Evolutionary conservation across 2,329 filamentous ascomycete genomes (phyloP).

Genomic region (Colletotrichum coccodes): DNA sequence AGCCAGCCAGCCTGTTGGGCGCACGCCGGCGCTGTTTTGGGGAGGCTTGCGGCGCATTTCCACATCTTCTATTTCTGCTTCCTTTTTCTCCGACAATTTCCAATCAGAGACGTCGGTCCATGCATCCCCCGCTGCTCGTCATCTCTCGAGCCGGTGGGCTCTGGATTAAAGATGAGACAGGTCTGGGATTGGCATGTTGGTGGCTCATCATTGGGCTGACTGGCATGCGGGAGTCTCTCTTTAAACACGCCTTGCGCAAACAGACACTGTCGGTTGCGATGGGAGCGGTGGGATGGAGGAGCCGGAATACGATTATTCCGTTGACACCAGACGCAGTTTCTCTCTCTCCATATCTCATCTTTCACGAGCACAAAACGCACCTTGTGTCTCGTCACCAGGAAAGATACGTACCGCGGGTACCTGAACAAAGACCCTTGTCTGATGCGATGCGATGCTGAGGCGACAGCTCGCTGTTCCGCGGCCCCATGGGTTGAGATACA

Average conservation of each 20-base stretch:
- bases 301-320: neutral
- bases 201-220: constrained; percentile 6
- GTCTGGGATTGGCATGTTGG: constrained; percentile 1
- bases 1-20: neutral
- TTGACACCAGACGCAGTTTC: neutral
- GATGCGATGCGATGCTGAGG: constrained; percentile 27
- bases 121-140: constrained; percentile 27
- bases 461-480: constrained; percentile 15
- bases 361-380: neutral
- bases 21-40: neutral
- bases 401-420: constrained; percentile 17
- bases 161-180: constrained; percentile 32
- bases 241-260: neutral
- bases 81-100: constrained; percentile 28
- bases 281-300: neutral
- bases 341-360: neutral
- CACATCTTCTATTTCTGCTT: constrained; percentile 27
- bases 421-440: constrained; percentile 13
- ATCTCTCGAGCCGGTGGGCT: constrained; percentile 16
- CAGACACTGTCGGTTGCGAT: constrained; percentile 11
- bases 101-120: constrained; percentile 17
- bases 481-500: constrained; percentile 17
- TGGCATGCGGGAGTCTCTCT: constrained; percentile 13
- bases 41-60: constrained; percentile 27
- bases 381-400: neutral